Evolutionary conservation across 2,329 filamentous ascomycete genomes (phyloP).

Genomic region (Epichloe bromicola): DNA sequence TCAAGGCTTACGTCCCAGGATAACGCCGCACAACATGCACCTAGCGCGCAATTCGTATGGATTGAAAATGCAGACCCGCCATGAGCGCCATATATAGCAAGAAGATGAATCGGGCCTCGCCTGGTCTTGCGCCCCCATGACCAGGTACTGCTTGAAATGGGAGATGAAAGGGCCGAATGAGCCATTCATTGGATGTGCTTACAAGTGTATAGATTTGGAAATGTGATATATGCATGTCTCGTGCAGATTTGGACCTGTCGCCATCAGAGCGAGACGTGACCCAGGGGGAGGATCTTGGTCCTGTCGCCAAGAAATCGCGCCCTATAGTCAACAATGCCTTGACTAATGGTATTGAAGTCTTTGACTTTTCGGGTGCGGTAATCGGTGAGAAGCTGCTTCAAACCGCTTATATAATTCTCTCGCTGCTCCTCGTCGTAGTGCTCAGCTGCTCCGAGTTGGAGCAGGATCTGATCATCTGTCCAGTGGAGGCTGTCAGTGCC

Average conservation of each 20-base stretch:
- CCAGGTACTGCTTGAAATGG: not conserved
- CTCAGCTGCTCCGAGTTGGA: constrained; percentile 55
- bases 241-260: not conserved
- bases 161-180: not conserved
- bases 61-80: not conserved
- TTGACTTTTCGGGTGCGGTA: constrained; percentile 46
- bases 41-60: not conserved
- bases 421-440: constrained; percentile 49
- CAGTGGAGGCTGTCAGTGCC: constrained; percentile 32
- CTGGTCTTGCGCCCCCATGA: not conserved
- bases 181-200: constrained; percentile 2
- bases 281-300: constrained; percentile 48
- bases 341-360: constrained; percentile 54
- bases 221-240: not conserved
- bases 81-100: not conserved
- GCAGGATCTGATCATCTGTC: constrained; percentile 60
- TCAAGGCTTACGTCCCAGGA: constrained; percentile 2
- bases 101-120: not conserved
- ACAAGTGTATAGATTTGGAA: constrained; percentile 1
- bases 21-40: constrained; percentile 1
- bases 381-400: constrained; percentile 46
- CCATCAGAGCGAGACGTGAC: constrained; percentile 25
- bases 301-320: constrained; percentile 50
- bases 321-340: constrained; percentile 54
- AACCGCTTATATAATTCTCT: constrained; percentile 47